These are phyloP conservation scores for Moelleriella libera DNA, from an alignment of 2,329 filamentous ascomycete species.

Conservation along the genomic window DNA sequence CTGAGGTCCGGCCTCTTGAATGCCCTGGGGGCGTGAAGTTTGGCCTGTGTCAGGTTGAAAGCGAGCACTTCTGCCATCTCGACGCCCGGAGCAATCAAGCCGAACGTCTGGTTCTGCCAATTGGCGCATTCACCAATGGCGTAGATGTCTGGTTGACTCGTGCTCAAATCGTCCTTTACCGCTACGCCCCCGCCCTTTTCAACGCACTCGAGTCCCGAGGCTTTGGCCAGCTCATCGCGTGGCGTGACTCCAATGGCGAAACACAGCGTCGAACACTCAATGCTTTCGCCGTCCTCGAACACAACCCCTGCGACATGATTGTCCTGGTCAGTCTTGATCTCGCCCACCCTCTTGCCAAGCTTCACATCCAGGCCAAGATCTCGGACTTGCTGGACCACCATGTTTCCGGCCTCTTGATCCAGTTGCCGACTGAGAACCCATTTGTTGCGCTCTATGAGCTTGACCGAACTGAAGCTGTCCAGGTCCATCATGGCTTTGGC, in stretches of 20 bases:
- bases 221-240: constrained; percentile 60
- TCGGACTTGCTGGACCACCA: constrained; percentile 72
- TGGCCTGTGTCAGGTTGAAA: constrained; percentile 80
- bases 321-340: constrained; percentile 51
- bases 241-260: constrained; percentile 82
- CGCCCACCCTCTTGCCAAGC: constrained; percentile 60
- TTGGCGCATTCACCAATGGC: constrained; percentile 85
- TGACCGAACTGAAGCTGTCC: constrained; percentile 57
- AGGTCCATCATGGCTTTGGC: constrained; percentile 88
- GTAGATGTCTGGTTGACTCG: constrained; percentile 60
- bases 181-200: constrained; percentile 65
- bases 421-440: constrained; percentile 78
- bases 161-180: constrained; percentile 51
- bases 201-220: constrained; percentile 57
- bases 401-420: constrained; percentile 63
- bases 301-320: constrained; percentile 59
- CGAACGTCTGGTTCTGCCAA: constrained; percentile 77
- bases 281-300: constrained; percentile 67
- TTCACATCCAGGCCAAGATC: constrained; percentile 69
- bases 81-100: constrained; percentile 76
- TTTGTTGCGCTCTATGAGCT: constrained; percentile 65
- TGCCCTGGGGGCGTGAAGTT: constrained; percentile 49
- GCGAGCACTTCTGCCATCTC: constrained; percentile 88
- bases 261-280: constrained; percentile 70
- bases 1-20: constrained; percentile 80